These are phyloP conservation scores for Lentinula boryana DNA, from an alignment of 768 basidiomycete species.

Conservation along the genomic window DNA sequence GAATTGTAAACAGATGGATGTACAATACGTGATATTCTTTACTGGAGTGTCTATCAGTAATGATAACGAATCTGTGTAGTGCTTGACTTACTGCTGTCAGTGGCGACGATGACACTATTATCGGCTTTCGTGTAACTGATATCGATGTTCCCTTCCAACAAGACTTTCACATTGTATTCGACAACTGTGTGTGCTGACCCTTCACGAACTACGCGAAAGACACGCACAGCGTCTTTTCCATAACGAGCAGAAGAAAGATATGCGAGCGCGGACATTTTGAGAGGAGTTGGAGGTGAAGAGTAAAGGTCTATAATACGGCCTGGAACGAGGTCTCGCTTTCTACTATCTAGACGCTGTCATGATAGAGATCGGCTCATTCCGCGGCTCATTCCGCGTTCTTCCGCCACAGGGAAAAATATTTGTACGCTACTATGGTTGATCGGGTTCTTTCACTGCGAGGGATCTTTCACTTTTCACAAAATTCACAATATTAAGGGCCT, in stretches of 20 bases:
- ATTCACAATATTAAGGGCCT: too few relatives aligned
- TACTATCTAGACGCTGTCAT: too few relatives aligned
- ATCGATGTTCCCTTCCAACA: conserved; percentile 84
- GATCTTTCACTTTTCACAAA: too few relatives aligned
- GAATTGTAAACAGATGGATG: conserved; percentile 8
- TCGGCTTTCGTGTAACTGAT: conserved; percentile 83
- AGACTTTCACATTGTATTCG: conserved; percentile 76
- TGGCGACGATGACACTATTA: conserved; percentile 84
- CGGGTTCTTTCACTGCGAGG: too few relatives aligned
- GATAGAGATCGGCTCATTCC: too few relatives aligned
- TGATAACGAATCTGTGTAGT: not conserved
- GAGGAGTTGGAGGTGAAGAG: not conserved
- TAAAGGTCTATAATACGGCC: too few relatives aligned
- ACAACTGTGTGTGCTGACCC: conserved; percentile 64
- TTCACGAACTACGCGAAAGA: conserved; percentile 78
- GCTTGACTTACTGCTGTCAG: conserved; percentile 71
- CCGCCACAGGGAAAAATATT: not conserved
- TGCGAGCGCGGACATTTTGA: conserved; percentile 8
- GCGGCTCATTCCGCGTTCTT: too few relatives aligned
- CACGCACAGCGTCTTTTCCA: conserved; percentile 86
- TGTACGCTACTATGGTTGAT: too few relatives aligned
- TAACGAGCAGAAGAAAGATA: conserved; percentile 52
- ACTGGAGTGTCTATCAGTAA: conserved; percentile 28
- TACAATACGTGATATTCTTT: conserved; percentile 66
- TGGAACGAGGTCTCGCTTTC: too few relatives aligned